Evolutionary conservation across 306 rosid species (phyloP).

Genomic region (cucumber (Cucumis sativus)): DNA sequence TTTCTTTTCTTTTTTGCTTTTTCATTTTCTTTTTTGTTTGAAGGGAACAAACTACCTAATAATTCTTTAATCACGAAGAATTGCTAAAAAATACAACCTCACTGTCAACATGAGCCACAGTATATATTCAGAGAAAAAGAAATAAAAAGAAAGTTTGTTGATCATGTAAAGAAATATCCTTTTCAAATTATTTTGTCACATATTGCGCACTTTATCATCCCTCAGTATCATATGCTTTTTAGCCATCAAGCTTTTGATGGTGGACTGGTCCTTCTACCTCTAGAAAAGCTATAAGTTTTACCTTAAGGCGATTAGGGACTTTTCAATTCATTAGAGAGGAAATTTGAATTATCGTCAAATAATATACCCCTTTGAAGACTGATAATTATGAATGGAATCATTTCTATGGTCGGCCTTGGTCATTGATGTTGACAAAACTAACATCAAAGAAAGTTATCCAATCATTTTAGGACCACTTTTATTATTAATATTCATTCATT

Average conservation of each 20-base stretch:
- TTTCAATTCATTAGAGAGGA: not conserved
- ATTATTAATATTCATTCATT: not conserved
- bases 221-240: constrained; percentile 2
- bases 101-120: not conserved
- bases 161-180: not conserved
- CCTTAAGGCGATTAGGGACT: not conserved
- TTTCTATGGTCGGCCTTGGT: not conserved
- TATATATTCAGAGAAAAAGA: not conserved
- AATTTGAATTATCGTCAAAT: not conserved
- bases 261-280: not conserved
- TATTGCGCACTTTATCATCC: not conserved
- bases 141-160: not conserved
- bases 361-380: not conserved
- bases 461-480: constrained; percentile 3
- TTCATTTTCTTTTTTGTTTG: no score
- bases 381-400: not conserved
- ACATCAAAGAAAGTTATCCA: not conserved
- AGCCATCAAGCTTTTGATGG: not conserved
- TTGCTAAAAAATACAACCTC: not conserved
- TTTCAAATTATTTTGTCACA: not conserved
- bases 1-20: no score
- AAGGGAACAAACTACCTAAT: no score
- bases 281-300: not conserved
- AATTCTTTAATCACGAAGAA: no score
- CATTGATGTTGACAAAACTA: not conserved